Evolutionary conservation across 495 filamentous ascomycete species (phyloP), one percentile per base, ranked within the genome.

Genomic region (Friedmanniomyces simplex): DNA sequence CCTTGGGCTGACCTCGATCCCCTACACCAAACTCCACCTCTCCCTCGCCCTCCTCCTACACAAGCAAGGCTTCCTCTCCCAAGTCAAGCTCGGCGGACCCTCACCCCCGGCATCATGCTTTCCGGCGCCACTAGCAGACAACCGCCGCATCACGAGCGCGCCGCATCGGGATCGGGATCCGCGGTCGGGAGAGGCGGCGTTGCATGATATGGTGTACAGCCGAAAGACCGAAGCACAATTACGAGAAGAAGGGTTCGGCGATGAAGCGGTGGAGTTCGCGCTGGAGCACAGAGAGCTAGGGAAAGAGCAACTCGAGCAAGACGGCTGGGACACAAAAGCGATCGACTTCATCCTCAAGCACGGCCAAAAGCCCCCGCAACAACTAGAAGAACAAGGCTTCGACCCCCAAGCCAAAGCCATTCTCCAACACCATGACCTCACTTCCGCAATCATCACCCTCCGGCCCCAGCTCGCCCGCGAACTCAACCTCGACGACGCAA

Each of bases 1-100:
- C 0, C 82, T 98, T 2, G 87, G 86, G 56, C 77, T 95, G 2
- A 96, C 94, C 41, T 93, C 89, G 7, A 78, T 97, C 52, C 87
- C 88, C 43, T 82, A 82, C 72, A 84, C 81, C 34, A 90, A 89
- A 55, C 81, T 91, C 62, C 87, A 89, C 75, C 84, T 95, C 54
- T 71, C 69, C 24, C 77, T 97, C 7, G 77, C 81, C 41, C 81
- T 91, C 11, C 82, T 83, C 16, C 79, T 98, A 18, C 93, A 96
- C 73, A 78, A 83, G 51, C 73, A 82, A 32, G 93, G 93, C 61
- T 89, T 90, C 77, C 68, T 98, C 67, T 82, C 82, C 58, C 82
- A 82, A 61, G 84, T 98, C 54, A 87, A 87, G 21, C 86, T 90
- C 50, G 91, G 81, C 58, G 87, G 87, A 10, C 75, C 78, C 16